phyloP scores from a whole-genome alignment of 805 yeast species.

The Wickerhamomyces subpelliculosus region DNA sequence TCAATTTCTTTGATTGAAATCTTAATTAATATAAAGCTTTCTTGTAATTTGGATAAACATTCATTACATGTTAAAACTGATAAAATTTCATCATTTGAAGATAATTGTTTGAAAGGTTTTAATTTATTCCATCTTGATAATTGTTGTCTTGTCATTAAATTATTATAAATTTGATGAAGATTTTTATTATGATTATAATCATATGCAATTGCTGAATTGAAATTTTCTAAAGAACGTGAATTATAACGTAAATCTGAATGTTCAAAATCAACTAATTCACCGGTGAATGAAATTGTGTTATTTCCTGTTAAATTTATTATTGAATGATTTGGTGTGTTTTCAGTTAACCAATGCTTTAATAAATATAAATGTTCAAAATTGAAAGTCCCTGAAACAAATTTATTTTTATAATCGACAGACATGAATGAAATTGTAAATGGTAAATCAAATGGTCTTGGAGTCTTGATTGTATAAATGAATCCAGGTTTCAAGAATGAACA shows the following conservation, averaged over 20 bases:
- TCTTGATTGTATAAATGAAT: constrained; percentile 4
- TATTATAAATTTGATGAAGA: constrained; percentile 4
- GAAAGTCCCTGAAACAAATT: constrained; percentile 2
- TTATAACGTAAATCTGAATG: constrained; percentile 10
- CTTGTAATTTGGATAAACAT: constrained; percentile 12
- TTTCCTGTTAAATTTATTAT: neutral
- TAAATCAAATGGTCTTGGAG: neutral
- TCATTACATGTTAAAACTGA: constrained; percentile 9
- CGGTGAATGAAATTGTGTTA: constrained; percentile 5
- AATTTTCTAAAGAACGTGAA: constrained; percentile 1
- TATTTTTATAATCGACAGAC: constrained; percentile 1
- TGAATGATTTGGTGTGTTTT: neutral
- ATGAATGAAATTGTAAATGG: constrained; percentile 5
- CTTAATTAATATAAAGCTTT: constrained; percentile 9
- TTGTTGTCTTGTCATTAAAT: constrained; percentile 10
- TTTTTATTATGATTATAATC: constrained; percentile 1
- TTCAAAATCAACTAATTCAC: constrained; percentile 16
- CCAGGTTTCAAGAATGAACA: constrained; percentile 16
- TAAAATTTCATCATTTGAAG: constrained; percentile 2
- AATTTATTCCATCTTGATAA: constrained; percentile 15
- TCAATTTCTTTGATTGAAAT: constrained; percentile 3
- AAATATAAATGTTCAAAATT: neutral
- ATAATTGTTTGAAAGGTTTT: constrained; percentile 12
- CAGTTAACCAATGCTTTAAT: neutral
- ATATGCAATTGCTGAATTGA: neutral